Evolutionary conservation across 225 moss, liverwort and hornwort species (phyloP).

Genomic region (Rhytidiadelphus loreus): DNA sequence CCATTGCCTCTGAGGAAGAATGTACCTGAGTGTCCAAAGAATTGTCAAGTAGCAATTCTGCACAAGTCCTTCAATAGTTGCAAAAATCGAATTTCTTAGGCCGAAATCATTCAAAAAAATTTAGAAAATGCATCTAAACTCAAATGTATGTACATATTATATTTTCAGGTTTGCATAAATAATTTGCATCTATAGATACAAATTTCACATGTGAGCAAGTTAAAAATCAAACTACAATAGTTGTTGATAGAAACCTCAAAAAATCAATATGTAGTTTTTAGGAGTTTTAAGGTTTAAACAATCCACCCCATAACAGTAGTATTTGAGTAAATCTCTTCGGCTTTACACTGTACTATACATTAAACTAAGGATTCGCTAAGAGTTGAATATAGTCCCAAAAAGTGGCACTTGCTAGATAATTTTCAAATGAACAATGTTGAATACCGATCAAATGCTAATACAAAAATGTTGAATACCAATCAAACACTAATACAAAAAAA

Average conservation of each 20-base stretch:
- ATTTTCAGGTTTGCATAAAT: not conserved
- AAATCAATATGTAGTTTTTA: not conserved
- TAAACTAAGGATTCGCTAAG: not conserved
- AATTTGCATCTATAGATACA: not conserved
- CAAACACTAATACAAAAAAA: too few relatives aligned
- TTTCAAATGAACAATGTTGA: not conserved
- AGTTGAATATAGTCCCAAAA: not conserved
- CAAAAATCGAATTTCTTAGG: not conserved
- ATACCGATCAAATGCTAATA: not conserved
- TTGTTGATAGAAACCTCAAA: not conserved
- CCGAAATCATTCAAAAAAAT: not conserved
- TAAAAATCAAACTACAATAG: not conserved
- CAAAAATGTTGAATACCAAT: too few relatives aligned
- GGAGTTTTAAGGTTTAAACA: not conserved
- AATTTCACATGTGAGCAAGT: rapidly evolving
- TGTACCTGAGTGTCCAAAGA: not conserved
- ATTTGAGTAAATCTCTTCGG: not conserved
- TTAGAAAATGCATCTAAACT: not conserved
- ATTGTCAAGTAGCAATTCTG: not conserved
- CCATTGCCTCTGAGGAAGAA: not conserved
- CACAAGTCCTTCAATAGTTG: not conserved
- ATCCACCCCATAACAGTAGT: not conserved
- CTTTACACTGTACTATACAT: not conserved
- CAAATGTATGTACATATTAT: too few relatives aligned
- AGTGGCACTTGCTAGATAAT: not conserved